These are phyloP conservation scores for Populus nigra DNA, from an alignment of 345 rosid genomes.

Conservation along the genomic window DNA sequence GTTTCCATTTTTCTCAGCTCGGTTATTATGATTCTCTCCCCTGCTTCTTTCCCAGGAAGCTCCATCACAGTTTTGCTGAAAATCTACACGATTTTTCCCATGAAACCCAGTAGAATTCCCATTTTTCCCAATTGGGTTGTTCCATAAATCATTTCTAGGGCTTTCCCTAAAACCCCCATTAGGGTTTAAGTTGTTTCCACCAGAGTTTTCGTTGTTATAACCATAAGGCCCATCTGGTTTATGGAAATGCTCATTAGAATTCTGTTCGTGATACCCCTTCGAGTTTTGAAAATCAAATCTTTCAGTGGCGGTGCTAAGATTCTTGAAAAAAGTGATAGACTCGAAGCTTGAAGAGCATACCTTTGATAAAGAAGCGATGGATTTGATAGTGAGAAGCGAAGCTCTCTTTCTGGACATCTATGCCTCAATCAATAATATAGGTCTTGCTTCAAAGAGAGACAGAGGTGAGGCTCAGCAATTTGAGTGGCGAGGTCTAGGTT, in stretches of 20 bases:
- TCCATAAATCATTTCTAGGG: constrained; percentile 13
- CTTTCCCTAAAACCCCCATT: constrained; percentile 16
- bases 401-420: constrained; percentile 45
- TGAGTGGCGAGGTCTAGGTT: too few relatives aligned
- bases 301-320: constrained; percentile 48
- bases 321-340: constrained; percentile 25
- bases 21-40: constrained; percentile 15
- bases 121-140: constrained; percentile 15
- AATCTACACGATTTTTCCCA: constrained; percentile 14
- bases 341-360: constrained; percentile 30
- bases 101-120: constrained; percentile 21
- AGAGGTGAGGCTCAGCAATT: not conserved
- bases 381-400: constrained; percentile 26
- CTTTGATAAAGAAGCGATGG: constrained; percentile 26
- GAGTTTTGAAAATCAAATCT: constrained; percentile 39
- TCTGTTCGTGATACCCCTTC: constrained; percentile 11
- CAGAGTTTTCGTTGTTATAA: constrained; percentile 19
- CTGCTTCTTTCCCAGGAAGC: constrained; percentile 15
- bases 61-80: not conserved
- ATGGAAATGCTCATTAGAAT: constrained; percentile 17
- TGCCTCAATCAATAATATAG: not conserved
- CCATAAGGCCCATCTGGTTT: constrained; percentile 13
- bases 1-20: constrained; percentile 12
- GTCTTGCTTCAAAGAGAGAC: not conserved
- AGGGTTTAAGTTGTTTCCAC: constrained; percentile 20